Evolutionary conservation across 192 early-diverging fungal species (phyloP), one percentile per base, ranked within the genome.

Genomic region (Phlyctochytrium arcticum): DNA sequence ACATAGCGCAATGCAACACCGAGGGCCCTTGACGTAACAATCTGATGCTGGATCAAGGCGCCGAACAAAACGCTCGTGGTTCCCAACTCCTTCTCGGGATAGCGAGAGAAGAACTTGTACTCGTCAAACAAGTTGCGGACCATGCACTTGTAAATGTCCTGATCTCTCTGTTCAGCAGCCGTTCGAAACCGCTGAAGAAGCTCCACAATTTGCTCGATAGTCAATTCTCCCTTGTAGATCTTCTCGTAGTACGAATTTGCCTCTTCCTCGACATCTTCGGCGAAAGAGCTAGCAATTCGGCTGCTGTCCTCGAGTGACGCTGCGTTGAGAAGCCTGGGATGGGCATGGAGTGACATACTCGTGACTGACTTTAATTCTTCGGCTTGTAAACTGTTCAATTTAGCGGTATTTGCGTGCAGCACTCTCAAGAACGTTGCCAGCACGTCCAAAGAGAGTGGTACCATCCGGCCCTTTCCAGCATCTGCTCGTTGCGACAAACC

Each of bases 41-140:
- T 76, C 36, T 94, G 91, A 54, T 90, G 83, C 73, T 94, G 93
- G 42, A 99, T 88, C 55, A 98, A 66, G 9, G 85, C 77, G 5
- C 97, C 97, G 72, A 99, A 95, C 21, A 99, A 80, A 27, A 89
- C 80, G 47, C 90, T 89, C 0, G 95, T 97, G 24, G 98, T 87
- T 2, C 82, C 78, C 12, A 98, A 80, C 73, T 96, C 91, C 62
- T 88, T 91, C 48, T 94, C 93, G 0, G 94, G 95, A 71, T 98
- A 99, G 72, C 92, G 89, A 27, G 88, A 78, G 57, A 99, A 95
- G 67, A 91, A 96, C 57, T 90, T 87, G 74, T 92, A 96, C 73
- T 99, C 97, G 60, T 98, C 97, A 73, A 99, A 89, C 32, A 96
- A 85, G 55, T 91, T 91, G 73, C 92, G 89, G 7, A 95, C 87